phyloP scores from a whole-genome alignment of 1,284 basidiomycete species.

The Apiotrichum brassicae region DNA sequence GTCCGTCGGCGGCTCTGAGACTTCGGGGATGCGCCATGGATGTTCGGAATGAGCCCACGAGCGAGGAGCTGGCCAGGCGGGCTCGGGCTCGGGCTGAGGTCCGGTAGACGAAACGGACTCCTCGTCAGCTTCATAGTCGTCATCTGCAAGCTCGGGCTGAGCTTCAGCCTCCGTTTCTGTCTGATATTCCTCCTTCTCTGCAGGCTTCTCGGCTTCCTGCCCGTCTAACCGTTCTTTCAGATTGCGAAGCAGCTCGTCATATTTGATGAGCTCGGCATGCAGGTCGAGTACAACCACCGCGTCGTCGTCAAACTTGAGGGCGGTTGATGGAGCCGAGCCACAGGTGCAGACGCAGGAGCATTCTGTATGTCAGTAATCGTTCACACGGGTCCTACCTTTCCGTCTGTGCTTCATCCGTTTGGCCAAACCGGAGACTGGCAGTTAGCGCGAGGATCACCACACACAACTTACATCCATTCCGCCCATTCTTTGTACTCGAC shows the following conservation, averaged over 20 bases:
- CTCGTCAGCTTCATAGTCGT: slow-evolving; percentile 1
- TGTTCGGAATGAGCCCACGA: background rate
- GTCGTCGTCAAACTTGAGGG: slow-evolving; percentile 1
- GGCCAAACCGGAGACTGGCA: background rate
- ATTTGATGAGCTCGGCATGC: background rate
- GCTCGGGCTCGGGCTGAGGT: too few species aligned
- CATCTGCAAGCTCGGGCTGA: background rate
- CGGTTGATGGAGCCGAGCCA: background rate
- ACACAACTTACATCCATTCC: background rate
- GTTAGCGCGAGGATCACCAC: background rate
- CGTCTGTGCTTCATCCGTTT: background rate
- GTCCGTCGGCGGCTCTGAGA: background rate
- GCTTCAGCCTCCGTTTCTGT: background rate
- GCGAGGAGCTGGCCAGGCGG: background rate
- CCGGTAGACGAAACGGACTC: background rate
- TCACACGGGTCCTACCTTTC: background rate
- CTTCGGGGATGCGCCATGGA: background rate
- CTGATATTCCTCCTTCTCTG: background rate
- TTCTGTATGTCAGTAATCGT: background rate
- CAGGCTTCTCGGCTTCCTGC: background rate
- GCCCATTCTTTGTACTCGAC: too few species aligned
- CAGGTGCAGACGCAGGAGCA: background rate
- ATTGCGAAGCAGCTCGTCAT: background rate
- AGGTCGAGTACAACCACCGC: background rate
- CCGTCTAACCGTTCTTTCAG: background rate